phyloP scores from a whole-genome alignment of 1,284 basidiomycete genomes.

The Trichosporon asahii region DNA sequence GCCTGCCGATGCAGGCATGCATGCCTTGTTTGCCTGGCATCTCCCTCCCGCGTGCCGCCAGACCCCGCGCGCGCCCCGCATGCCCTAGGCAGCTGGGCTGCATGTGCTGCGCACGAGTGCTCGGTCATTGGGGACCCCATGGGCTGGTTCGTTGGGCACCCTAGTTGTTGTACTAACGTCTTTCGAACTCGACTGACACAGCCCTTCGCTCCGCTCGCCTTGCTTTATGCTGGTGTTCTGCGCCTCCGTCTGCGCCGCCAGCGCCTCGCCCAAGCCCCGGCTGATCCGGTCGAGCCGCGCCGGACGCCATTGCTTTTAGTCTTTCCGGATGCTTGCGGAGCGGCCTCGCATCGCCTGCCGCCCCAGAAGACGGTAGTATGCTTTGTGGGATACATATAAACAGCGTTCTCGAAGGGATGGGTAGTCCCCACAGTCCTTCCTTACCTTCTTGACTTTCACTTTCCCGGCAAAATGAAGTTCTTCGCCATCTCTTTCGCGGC shows the following conservation, averaged over 20 bases:
- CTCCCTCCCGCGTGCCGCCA: no score
- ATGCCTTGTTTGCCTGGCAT: no score
- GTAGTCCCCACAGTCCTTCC: not conserved
- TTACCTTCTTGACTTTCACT: not conserved
- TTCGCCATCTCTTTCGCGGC: not conserved
- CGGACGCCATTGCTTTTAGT: not conserved
- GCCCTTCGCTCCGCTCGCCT: not conserved
- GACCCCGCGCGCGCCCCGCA: not conserved
- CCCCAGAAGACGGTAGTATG: not conserved
- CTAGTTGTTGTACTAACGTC: not conserved
- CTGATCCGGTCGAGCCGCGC: no score
- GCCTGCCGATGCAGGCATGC: not conserved
- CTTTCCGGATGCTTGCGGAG: not conserved
- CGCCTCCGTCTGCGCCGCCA: not conserved
- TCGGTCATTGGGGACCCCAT: not conserved
- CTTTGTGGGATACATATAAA: not conserved
- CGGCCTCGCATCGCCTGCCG: no score
- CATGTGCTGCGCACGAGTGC: not conserved
- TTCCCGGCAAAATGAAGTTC: constrained; percentile 10
- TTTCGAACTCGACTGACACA: not conserved
- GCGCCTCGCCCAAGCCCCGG: no score
- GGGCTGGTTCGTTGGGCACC: not conserved
- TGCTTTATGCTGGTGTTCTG: no score
- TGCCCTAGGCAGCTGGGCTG: not conserved
- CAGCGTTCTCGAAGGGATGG: not conserved